Evolutionary conservation across 345 rosid species (phyloP).

Genomic region (Gossypium ekmanianum): DNA sequence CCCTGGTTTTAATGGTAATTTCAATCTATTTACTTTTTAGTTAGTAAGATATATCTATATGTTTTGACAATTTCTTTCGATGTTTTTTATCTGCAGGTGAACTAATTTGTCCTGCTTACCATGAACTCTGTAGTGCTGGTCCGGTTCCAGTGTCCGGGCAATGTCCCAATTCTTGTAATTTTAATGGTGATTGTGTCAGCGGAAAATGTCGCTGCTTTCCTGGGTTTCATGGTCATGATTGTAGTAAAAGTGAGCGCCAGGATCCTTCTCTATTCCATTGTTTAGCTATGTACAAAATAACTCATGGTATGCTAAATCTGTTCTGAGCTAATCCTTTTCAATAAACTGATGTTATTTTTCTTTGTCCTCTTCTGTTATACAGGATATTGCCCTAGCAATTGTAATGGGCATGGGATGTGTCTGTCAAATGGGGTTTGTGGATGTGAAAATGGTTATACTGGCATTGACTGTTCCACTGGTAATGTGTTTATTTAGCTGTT

Average conservation of each 20-base stretch:
- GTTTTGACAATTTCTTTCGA: conserved; percentile 15
- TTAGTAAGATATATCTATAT: neutral
- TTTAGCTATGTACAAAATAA: neutral
- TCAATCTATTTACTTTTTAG: conserved; percentile 5
- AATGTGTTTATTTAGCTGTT: neutral
- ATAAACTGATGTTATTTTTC: neutral
- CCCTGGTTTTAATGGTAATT: conserved; percentile 82
- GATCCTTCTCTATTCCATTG: conserved; percentile 6
- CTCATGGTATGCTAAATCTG: neutral
- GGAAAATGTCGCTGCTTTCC: conserved; percentile 85
- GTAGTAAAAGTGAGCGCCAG: conserved; percentile 66
- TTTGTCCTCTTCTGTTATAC: neutral
- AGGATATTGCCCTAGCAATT: conserved; percentile 88
- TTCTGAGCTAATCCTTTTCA: neutral
- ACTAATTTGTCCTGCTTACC: conserved; percentile 83
- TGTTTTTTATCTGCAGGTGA: conserved; percentile 56
- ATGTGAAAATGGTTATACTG: conserved; percentile 78
- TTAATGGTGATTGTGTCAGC: conserved; percentile 87
- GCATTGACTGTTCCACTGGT: conserved; percentile 97
- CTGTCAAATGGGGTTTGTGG: conserved; percentile 64
- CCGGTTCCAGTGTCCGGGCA: conserved; percentile 59
- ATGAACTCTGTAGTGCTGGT: conserved; percentile 69
- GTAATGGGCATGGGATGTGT: conserved; percentile 80
- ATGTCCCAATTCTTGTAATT: conserved; percentile 74
- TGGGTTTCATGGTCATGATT: conserved; percentile 87